Evolutionary conservation across 129 eudicot species (phyloP).

Genomic region (Glebionis coronaria): DNA sequence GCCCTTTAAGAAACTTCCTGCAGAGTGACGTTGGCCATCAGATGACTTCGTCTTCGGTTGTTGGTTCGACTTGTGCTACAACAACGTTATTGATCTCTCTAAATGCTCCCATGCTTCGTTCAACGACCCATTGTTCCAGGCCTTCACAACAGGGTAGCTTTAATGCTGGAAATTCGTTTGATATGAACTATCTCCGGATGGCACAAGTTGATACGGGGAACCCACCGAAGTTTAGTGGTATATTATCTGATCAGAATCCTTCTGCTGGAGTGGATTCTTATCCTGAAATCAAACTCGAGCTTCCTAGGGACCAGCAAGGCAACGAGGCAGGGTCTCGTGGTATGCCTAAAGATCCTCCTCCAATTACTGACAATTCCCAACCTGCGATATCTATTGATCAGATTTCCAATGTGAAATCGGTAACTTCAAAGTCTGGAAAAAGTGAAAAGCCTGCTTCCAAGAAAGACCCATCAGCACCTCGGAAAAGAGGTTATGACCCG

Average conservation of each 20-base stretch:
- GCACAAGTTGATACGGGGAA: slow-evolving; percentile 27
- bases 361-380: slow-evolving; percentile 37
- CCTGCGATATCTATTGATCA: slow-evolving; percentile 38
- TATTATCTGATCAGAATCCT: slow-evolving; percentile 30
- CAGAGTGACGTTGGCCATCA: slow-evolving; percentile 60
- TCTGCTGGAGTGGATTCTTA: background rate
- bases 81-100: slow-evolving; percentile 67
- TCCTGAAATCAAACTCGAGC: slow-evolving; percentile 31
- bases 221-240: slow-evolving; percentile 17
- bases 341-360: slow-evolving; percentile 35
- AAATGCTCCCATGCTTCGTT: slow-evolving; percentile 66
- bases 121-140: slow-evolving; percentile 56
- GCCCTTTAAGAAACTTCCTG: slow-evolving; percentile 60
- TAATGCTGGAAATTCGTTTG: slow-evolving; percentile 3
- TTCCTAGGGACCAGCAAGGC: slow-evolving; percentile 25
- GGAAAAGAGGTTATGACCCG: slow-evolving; percentile 67
- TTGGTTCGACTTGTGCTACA: slow-evolving; percentile 69
- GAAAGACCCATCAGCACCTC: slow-evolving; percentile 64
- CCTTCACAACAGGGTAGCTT: slow-evolving; percentile 23
- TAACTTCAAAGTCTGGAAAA: slow-evolving; percentile 49
- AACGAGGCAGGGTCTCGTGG: slow-evolving; percentile 30
- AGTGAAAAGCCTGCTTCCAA: slow-evolving; percentile 51
- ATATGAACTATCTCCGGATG: background rate
- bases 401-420: slow-evolving; percentile 45
- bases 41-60: slow-evolving; percentile 70